These are phyloP conservation scores for Phytophthora lateralis DNA, from an alignment of 352 stramenopile genomes.

Conservation along the genomic window DNA sequence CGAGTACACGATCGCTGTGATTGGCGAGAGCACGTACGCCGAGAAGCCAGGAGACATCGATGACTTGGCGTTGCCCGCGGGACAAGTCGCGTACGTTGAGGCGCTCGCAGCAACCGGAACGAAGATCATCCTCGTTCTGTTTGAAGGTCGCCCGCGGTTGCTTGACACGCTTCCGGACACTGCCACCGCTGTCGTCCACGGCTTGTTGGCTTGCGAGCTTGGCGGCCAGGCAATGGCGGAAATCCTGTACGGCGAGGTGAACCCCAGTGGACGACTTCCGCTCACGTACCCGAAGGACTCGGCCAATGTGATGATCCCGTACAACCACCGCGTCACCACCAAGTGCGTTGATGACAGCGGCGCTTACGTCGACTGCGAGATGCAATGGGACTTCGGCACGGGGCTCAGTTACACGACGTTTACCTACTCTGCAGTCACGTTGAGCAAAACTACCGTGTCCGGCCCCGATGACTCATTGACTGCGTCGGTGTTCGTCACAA, in stretches of 20 bases:
- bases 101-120: constrained; percentile 64
- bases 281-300: constrained; percentile 83
- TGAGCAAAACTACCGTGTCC: constrained; percentile 43
- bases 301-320: constrained; percentile 70
- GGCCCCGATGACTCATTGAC: constrained; percentile 35
- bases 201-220: constrained; percentile 71
- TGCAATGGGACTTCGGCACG: constrained; percentile 70
- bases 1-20: constrained; percentile 73
- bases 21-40: constrained; percentile 80
- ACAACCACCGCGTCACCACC: constrained; percentile 73
- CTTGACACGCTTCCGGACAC: constrained; percentile 48
- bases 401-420: constrained; percentile 80
- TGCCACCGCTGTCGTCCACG: constrained; percentile 76
- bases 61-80: constrained; percentile 62
- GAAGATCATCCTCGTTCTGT: constrained; percentile 84
- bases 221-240: constrained; percentile 85
- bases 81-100: constrained; percentile 79
- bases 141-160: constrained; percentile 79
- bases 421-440: constrained; percentile 49
- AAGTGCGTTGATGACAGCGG: constrained; percentile 41
- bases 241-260: constrained; percentile 78
- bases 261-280: constrained; percentile 81
- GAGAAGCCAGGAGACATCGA: constrained; percentile 90
- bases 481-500: constrained; percentile 71
- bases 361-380: constrained; percentile 46